A percentile compares a stretch with the other conserved stretches of the same genome.
Conservation (phyloP, 2,329 filamentous ascomycete genomes). For the Paecilomyces sp. region DNA sequence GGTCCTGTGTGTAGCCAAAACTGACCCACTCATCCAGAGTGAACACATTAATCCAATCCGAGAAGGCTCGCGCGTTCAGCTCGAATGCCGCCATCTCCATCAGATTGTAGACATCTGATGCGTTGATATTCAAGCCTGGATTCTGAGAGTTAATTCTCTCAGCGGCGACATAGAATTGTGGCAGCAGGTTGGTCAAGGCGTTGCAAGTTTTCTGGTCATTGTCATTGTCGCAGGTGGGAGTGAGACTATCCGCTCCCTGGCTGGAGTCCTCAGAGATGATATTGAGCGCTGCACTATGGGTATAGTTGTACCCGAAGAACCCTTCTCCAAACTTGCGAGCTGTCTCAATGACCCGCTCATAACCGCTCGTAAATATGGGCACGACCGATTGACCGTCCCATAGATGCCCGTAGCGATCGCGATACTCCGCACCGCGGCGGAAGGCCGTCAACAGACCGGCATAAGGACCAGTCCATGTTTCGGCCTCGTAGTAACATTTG, state of each 20-base stretch:
- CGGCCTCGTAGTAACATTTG: conserved; percentile 10
- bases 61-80: conserved; percentile 12
- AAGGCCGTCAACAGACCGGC: conserved; percentile 10
- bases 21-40: conserved; percentile 16
- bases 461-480: conserved; percentile 13
- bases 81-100: conserved; percentile 16
- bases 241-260: conserved; percentile 15
- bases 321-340: conserved; percentile 16
- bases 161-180: conserved; percentile 12
- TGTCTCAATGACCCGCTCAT: conserved; percentile 13
- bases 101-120: conserved; percentile 11
- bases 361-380: conserved; percentile 13
- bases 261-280: conserved; percentile 13
- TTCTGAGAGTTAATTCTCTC: conserved; percentile 14
- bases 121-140: conserved; percentile 11
- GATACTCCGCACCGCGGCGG: conserved; percentile 11
- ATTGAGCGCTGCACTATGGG: conserved; percentile 14
- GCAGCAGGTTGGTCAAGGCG: conserved; percentile 3
- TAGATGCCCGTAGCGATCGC: conserved; percentile 13
- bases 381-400: conserved; percentile 8
- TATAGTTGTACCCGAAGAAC: conserved; percentile 15
- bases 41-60: conserved; percentile 16
- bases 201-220: conserved; percentile 6
- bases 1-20: conserved; percentile 12
- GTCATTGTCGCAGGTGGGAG: conserved; percentile 11